Base-by-base conservation (phyloP, 768 basidiomycete genomes). In the Tricholoma furcatifolium region DNA sequence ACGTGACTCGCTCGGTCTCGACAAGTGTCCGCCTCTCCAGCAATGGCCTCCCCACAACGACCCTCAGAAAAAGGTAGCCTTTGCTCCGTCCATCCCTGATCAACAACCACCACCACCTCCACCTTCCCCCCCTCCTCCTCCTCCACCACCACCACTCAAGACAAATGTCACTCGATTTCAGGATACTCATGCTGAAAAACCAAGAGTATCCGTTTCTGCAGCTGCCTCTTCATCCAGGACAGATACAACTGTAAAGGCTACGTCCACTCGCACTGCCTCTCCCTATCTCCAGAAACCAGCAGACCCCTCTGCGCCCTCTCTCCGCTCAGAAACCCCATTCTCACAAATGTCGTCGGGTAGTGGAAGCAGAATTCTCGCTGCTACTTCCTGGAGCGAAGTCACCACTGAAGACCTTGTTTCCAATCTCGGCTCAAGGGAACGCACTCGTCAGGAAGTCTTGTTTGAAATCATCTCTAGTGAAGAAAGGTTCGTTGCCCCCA, bases 401-500 rank as follows among this genome's bases (percentile, higher is more conserved):
- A 92, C 94, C 9, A 93, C 95, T 67, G 93, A 91, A 51, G 95
- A 98, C 69, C 82, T 98, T 39, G 91, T 98, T 17, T 85, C 87
- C 41, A 93, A 98, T 65, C 76, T 98, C 32, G 92, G 93, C n/a
- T 86, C 92, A 41, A 84, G 92, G 55, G 95, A 98, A 67, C 83
- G 95, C 53, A 97, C 95, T 35, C 82, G 95, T 47, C 95, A 98
- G 69, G 95, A 98, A 72, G 95, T 98, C 6, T 70, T 98, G 23
- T 97, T 93, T 76, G 95, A 98, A 74, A 98, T 98, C 59, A 93
- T 98, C 44, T 88, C 90, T 27, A 93, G 91, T 60, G 95, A 98
- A 72, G 93, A 98, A 68, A 84, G 94, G 91, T 92, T 31, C 32
- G 12, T 70, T 21, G 40, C 27, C 41, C 24, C 7, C 17, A 4